Base-by-base conservation (phyloP, 495 filamentous ascomycete species). In the Penicillium parvum region DNA sequence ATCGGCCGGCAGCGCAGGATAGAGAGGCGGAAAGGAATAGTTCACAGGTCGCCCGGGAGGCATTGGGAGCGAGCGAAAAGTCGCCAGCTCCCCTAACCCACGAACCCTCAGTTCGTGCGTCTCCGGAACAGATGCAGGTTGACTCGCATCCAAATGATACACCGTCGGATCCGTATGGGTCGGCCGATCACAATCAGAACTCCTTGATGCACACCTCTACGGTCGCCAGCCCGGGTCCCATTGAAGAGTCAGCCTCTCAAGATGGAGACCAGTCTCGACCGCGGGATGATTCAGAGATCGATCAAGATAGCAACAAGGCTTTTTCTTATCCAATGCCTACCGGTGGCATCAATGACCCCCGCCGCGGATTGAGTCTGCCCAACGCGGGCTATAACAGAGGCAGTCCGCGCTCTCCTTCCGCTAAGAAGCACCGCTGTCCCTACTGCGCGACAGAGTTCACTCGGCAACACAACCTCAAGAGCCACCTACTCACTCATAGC, bases 401-500 rank as follows among this genome's bases (percentile, higher is more conserved):
- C 41, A 79, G 78, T 48, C 73, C 78, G 44, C 75, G 81, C 59
- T 81, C 90, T n/a, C 78, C 83, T 5, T 84, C 85, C 6, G 74
- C 78, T 16, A 95, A 94, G 64, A 92, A 92, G 52, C 91, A 99
- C 66, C 94, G 90, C 47, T 99, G 92, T 55, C 89, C 85, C 2
- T 95, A 95, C 63, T 99, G 92, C 71, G 75, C 87, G 3, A 96
- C 94, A 6, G 91, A 94, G 54, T 99, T 99, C 54, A 99, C 92
- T 7, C 78, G 92, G 7, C 94, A 97, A 58, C 92, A 99, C 59
- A 99, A 99, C 50, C 78, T 99, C n/a, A 99, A 99, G 64, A 95
- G 88, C 47, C 92, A 99, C 69, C 78, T 99, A 23, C 78, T 99
- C 44, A 99, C 92, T 0, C 92, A 99, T 58, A 96, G 91, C 51